phyloP scores from a whole-genome alignment of 2,329 filamentous ascomycete genomes.

The Fusarium sublunatum region DNA sequence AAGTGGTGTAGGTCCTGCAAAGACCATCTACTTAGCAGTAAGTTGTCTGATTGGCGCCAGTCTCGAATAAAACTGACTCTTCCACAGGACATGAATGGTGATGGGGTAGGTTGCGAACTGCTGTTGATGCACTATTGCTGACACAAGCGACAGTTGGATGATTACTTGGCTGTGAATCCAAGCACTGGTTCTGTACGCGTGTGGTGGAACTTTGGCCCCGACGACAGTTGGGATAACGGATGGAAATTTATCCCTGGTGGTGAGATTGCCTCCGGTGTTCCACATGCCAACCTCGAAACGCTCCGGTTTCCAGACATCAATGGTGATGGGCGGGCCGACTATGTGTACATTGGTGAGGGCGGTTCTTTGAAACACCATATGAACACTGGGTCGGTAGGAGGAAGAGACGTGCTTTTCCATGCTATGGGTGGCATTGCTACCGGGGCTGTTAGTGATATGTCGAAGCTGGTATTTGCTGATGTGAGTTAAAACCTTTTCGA shows the following conservation, averaged over 20 bases:
- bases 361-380: constrained; percentile 37
- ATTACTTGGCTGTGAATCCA: constrained; percentile 12
- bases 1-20: neutral
- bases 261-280: constrained; percentile 40
- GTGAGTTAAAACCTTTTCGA: neutral
- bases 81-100: constrained; percentile 9
- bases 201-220: constrained; percentile 16
- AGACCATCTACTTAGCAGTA: constrained; percentile 16
- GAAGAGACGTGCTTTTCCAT: neutral
- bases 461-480: constrained; percentile 13
- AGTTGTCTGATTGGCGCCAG: neutral
- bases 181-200: neutral
- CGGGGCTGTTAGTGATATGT: neutral
- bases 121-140: neutral
- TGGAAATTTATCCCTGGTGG: constrained; percentile 32
- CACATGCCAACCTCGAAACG: constrained; percentile 40
- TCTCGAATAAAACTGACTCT: neutral
- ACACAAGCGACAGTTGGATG: neutral
- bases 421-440: constrained; percentile 11
- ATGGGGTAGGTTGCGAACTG: constrained; percentile 1
- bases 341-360: constrained; percentile 38
- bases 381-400: constrained; percentile 30
- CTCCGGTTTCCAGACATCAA: constrained; percentile 45
- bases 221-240: constrained; percentile 2
- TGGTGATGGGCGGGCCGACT: constrained; percentile 44